Percentiles rank a stretch among this genome's conserved stretches.
phyloP scores from a whole-genome alignment of 2,329 filamentous ascomycete species.

The Diaporthe eres region DNA sequence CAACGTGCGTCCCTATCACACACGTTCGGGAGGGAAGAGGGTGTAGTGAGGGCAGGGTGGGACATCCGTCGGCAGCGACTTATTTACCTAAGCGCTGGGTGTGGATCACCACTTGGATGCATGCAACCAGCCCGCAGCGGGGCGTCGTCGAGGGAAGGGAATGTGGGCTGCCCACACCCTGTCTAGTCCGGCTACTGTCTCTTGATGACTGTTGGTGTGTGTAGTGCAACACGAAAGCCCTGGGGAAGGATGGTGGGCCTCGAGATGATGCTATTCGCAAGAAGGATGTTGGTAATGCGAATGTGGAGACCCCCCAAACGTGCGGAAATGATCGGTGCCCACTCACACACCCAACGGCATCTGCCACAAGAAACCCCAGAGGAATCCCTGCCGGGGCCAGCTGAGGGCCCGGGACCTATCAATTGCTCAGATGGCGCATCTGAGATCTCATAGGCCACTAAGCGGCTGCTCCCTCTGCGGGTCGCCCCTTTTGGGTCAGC shows the following conservation, averaged over 20 bases:
- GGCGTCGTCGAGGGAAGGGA: slow-evolving; percentile 10
- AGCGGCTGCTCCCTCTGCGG: slow-evolving; percentile 35
- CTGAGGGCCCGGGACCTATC: slow-evolving; percentile 26
- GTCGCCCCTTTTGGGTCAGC: slow-evolving; percentile 35
- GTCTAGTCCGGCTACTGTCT: neutral
- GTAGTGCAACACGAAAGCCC: slow-evolving; percentile 3
- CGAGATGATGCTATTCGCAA: slow-evolving; percentile 22
- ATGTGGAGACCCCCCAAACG: slow-evolving; percentile 18
- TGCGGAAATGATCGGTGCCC: slow-evolving; percentile 29
- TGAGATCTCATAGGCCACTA: slow-evolving; percentile 38
- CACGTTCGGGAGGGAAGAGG: slow-evolving; percentile 22
- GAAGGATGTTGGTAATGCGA: neutral
- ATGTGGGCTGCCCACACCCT: slow-evolving; percentile 22
- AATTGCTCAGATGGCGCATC: slow-evolving; percentile 28
- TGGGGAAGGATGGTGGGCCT: slow-evolving; percentile 16
- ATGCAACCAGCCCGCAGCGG: slow-evolving; percentile 20
- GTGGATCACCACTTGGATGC: slow-evolving; percentile 29
- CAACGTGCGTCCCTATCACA: slow-evolving; percentile 21
- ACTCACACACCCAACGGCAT: slow-evolving; percentile 32
- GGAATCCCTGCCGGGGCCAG: slow-evolving; percentile 21
- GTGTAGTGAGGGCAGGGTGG: slow-evolving; percentile 23
- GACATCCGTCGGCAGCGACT: slow-evolving; percentile 9
- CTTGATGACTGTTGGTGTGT: neutral
- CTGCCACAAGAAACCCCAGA: slow-evolving; percentile 10
- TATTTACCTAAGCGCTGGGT: slow-evolving; percentile 36